Percentiles rank a stretch among this genome's conserved stretches.
Evolutionary conservation across 2,329 filamentous ascomycete genomes (phyloP).

Genomic region (Tetracladium maxilliforme): DNA sequence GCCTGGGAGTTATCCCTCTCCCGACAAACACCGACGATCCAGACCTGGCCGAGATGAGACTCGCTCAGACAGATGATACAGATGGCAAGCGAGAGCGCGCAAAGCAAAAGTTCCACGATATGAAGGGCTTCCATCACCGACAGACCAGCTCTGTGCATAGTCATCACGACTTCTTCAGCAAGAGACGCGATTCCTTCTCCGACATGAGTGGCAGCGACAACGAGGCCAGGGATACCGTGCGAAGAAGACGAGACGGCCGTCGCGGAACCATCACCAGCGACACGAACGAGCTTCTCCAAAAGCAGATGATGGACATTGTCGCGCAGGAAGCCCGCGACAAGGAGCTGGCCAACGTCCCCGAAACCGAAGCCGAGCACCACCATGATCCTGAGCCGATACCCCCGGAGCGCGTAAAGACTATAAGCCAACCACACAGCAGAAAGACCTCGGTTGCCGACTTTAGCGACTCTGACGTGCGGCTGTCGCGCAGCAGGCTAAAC

Average conservation of each 20-base stretch:
- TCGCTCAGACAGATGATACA: no score
- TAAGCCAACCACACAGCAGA: slow-evolving; percentile 17
- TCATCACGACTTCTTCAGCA: no score
- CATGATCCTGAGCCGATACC: neutral
- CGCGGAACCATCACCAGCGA: no score
- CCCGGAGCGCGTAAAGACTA: slow-evolving; percentile 10
- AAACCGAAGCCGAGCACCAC: slow-evolving; percentile 6
- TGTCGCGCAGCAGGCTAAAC: no score
- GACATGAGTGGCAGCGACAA: no score
- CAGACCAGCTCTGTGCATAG: no score
- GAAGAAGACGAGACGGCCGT: no score
- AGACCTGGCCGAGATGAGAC: no score
- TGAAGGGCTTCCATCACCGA: slow-evolving; percentile 40
- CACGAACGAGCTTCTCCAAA: slow-evolving; percentile 41
- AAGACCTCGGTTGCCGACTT: slow-evolving; percentile 21
- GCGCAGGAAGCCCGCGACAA: slow-evolving; percentile 30
- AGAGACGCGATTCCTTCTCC: no score
- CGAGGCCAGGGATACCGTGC: no score
- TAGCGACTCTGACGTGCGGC: slow-evolving; percentile 26
- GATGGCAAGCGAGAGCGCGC: slow-evolving; percentile 33
- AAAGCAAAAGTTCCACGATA: slow-evolving; percentile 42
- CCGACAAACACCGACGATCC: slow-evolving; percentile 7
- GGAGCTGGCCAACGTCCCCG: slow-evolving; percentile 8
- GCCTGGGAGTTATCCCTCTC: no score
- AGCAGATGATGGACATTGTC: slow-evolving; percentile 47